Percentiles rank a stretch among this genome's conserved stretches.
Evolutionary conservation across 1,284 basidiomycete species (phyloP).

Genomic region (Thelephora terrestris): DNA sequence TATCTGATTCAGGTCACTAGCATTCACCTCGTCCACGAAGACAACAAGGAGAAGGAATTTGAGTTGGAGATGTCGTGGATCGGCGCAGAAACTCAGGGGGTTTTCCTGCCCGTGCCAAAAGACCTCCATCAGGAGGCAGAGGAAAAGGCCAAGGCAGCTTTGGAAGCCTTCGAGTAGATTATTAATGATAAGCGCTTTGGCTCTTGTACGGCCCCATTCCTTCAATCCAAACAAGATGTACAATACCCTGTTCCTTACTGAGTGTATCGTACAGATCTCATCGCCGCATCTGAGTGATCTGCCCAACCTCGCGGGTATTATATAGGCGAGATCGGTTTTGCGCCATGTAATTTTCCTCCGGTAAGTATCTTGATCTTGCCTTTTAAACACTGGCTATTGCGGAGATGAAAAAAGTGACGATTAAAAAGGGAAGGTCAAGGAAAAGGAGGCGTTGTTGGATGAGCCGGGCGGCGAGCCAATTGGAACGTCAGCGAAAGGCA

Average conservation of each 20-base stretch:
- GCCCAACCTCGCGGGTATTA: slow-evolving; percentile 81
- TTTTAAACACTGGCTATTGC: too few species aligned
- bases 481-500: too few species aligned
- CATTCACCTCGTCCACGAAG: slow-evolving; percentile 96
- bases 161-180: slow-evolving; percentile 80
- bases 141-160: slow-evolving; percentile 77
- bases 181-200: slow-evolving; percentile 6
- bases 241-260: not conserved
- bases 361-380: slow-evolving; percentile 78
- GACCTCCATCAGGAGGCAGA: slow-evolving; percentile 85
- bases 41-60: slow-evolving; percentile 95
- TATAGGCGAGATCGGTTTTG: slow-evolving; percentile 68
- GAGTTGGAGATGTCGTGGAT: slow-evolving; percentile 99
- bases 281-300: slow-evolving; percentile 60
- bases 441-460: too few species aligned
- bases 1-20: slow-evolving; percentile 30
- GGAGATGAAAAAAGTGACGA: too few species aligned
- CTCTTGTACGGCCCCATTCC: not conserved
- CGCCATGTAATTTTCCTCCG: slow-evolving; percentile 70
- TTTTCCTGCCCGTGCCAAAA: slow-evolving; percentile 77
- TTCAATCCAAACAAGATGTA: not conserved
- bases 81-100: slow-evolving; percentile 72
- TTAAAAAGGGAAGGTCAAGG: too few species aligned
- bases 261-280: too few species aligned
- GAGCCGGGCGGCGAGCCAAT: too few species aligned